These are phyloP conservation scores for Bryoglossum gracile DNA, from an alignment of 495 filamentous ascomycete genomes.

Conservation along the genomic window DNA sequence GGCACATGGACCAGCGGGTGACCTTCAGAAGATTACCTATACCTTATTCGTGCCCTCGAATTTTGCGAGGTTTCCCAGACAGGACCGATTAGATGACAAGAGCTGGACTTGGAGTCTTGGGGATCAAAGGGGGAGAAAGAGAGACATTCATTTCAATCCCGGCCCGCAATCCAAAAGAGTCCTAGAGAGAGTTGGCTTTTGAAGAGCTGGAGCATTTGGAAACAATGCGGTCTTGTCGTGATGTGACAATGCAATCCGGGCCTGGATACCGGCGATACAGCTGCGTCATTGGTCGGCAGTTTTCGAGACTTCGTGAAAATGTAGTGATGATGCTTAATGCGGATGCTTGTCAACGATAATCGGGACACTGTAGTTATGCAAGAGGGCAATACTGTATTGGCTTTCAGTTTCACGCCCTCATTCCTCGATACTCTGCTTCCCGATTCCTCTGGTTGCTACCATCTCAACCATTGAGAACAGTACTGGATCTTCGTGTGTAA, in stretches of 20 bases:
- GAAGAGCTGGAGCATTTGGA: not conserved
- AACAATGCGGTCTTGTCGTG: not conserved
- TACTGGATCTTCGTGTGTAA: no score
- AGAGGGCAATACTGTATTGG: no score
- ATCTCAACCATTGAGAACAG: no score
- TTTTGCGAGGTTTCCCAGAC: not conserved
- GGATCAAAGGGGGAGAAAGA: conserved; percentile 1
- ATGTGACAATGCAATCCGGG: conserved; percentile 8
- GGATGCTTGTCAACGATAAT: conserved; percentile 3
- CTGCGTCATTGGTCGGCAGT: not conserved
- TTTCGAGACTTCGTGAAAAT: not conserved
- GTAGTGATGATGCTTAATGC: conserved; percentile 12
- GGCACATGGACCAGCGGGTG: not conserved
- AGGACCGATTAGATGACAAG: not conserved
- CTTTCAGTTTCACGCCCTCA: no score
- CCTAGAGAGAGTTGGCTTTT: not conserved
- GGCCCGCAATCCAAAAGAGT: not conserved
- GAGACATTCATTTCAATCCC: conserved; percentile 7
- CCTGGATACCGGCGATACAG: not conserved
- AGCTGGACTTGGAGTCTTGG: not conserved
- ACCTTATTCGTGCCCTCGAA: conserved; percentile 1
- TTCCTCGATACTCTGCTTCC: no score
- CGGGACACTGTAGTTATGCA: no score
- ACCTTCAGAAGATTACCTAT: not conserved
- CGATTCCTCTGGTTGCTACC: no score